Conservation (phyloP, 306 rosid genomes). For the Acmispon strigosus region DNA sequence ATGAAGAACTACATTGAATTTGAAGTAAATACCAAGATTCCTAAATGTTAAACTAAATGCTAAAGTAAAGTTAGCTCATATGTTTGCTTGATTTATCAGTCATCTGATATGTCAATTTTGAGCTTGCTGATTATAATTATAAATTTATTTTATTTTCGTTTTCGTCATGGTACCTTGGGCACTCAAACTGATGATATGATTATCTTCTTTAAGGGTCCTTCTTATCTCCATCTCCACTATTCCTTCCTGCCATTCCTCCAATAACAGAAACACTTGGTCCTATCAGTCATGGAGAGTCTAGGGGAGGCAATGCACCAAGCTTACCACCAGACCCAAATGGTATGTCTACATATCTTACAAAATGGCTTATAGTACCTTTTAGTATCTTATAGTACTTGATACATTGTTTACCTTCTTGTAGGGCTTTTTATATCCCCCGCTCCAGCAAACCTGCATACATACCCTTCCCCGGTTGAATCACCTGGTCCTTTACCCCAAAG, state of each 20-base stretch:
- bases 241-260: slow-evolving; percentile 29
- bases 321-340: slow-evolving; percentile 19
- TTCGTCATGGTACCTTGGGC: not conserved
- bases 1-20: not conserved
- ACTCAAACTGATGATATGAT: not conserved
- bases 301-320: slow-evolving; percentile 31
- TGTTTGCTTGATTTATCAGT: not conserved
- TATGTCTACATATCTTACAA: not conserved
- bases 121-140: not conserved
- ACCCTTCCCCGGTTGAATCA: slow-evolving; percentile 32
- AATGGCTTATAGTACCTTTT: not conserved
- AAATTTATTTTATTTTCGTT: not conserved
- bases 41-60: slow-evolving; percentile 1
- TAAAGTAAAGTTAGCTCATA: not conserved
- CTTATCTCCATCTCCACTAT: slow-evolving; percentile 36
- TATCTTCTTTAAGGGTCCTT: slow-evolving; percentile 27
- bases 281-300: slow-evolving; percentile 20
- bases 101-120: not conserved
- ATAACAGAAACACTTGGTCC: slow-evolving; percentile 33
- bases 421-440: slow-evolving; percentile 40
- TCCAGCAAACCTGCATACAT: slow-evolving; percentile 24
- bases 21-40: not conserved
- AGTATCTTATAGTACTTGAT: not conserved
- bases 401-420: slow-evolving; percentile 9
- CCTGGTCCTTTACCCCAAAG: slow-evolving; percentile 25